phyloP scores from a whole-genome alignment of 768 basidiomycete species.

The Coprinellus micaceus region DNA sequence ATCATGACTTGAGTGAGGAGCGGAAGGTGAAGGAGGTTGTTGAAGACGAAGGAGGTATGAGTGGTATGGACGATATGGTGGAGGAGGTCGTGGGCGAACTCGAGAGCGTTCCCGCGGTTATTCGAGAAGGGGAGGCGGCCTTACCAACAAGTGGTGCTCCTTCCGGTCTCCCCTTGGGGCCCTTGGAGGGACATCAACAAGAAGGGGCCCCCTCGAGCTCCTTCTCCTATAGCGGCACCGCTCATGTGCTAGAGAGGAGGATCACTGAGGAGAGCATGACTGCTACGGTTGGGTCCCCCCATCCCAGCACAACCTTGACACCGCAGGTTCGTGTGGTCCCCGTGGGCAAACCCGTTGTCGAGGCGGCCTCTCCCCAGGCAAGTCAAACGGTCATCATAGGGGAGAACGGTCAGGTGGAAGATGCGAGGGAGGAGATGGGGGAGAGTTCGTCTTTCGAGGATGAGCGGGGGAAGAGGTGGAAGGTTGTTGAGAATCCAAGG shows the following conservation, averaged over 20 bases:
- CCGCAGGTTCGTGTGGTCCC: no score
- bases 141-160: background rate
- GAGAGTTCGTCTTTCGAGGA: slow-evolving; percentile 27
- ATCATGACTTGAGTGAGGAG: slow-evolving; percentile 1
- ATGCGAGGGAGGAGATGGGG: slow-evolving; percentile 6
- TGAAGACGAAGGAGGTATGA: no score
- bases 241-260: slow-evolving; percentile 17
- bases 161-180: no score
- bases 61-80: background rate
- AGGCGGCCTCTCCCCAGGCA: background rate
- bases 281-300: background rate
- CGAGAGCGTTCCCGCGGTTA: background rate
- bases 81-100: background rate
- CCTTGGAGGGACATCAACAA: background rate
- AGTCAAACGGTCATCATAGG: background rate
- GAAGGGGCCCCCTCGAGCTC: background rate
- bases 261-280: slow-evolving; percentile 21
- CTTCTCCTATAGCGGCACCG: background rate
- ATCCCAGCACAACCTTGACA: background rate
- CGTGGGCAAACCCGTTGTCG: no score
- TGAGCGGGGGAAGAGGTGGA: slow-evolving; percentile 25
- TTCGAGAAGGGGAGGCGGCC: background rate
- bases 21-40: background rate
- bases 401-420: background rate
- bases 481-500: slow-evolving; percentile 55